phyloP scores from a whole-genome alignment of 306 rosid species.

The Quercus wislizeni region DNA sequence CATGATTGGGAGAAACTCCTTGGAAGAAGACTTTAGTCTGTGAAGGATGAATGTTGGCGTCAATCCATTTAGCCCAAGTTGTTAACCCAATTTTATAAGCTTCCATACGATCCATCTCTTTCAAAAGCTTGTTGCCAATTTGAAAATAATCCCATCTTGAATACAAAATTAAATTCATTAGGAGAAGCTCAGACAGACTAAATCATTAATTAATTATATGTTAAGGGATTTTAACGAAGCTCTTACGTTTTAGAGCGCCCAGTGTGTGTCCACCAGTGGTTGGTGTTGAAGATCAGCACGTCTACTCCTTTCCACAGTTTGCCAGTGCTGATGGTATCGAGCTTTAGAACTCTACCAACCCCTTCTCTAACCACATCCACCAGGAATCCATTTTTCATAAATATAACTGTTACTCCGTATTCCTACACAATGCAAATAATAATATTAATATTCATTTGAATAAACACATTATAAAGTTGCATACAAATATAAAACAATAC shows the following conservation, averaged over 20 bases:
- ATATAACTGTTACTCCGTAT: constrained; percentile 44
- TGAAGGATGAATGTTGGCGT: constrained; percentile 60
- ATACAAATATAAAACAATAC: too few relatives aligned
- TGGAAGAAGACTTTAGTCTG: constrained; percentile 61
- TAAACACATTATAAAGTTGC: too few relatives aligned
- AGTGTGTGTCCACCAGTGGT: constrained; percentile 74
- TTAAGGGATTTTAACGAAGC: background rate
- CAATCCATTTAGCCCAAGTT: constrained; percentile 71
- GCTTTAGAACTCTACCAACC: constrained; percentile 50
- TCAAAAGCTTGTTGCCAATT: constrained; percentile 39
- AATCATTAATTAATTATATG: too few relatives aligned
- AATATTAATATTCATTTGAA: background rate
- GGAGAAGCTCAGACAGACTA: background rate
- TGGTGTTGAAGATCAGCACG: constrained; percentile 66
- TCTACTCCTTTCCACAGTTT: constrained; percentile 53
- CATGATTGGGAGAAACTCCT: constrained; percentile 69
- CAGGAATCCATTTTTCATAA: constrained; percentile 66
- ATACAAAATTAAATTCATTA: background rate
- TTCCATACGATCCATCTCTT: constrained; percentile 62
- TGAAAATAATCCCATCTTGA: constrained; percentile 67
- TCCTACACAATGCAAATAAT: constrained; percentile 29
- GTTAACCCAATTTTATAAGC: constrained; percentile 63
- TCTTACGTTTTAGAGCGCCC: constrained; percentile 37
- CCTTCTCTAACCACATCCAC: constrained; percentile 49
- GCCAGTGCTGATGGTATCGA: constrained; percentile 48